Evolutionary conservation across 2,329 filamentous ascomycete genomes (phyloP), one percentile per base, ranked within the genome.

Genomic region (Cryphonectria carpinicola): DNA sequence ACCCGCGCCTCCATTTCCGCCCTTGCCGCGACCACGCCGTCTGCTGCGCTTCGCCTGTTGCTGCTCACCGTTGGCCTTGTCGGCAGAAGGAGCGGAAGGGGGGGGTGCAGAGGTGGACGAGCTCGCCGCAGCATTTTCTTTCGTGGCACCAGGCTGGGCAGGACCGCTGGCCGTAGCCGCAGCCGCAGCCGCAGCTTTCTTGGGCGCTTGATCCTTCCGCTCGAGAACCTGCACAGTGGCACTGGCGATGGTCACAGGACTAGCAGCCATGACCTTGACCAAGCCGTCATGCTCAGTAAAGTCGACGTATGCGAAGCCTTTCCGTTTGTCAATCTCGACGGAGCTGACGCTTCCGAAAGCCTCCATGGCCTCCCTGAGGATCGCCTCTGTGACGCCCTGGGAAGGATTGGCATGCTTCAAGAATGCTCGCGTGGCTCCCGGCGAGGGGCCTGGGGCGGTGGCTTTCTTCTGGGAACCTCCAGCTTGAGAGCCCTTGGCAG

Each of bases 291-390:
- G 86, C 32, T 94, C 90, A 13, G 88, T 87, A 82, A 98, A 98
- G 73, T 97, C 93, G 54, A 97, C 91, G 78, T 98, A 97, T 2
- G 94, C 95, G 76, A 97, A 97, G 0, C 94, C 94, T 80, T 98
- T 98, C 77, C 95, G 92, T 80, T 94, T 95, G 79, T 98, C 95
- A 68, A 98, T 95, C 76, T 98, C 95, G 25, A 97, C 93, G 74
- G 89, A 92, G 0, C 88, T 88, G 62, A 98, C 88, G 1, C 87
- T 80, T 1, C 95, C 95, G 75, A 94, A 97, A 0, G 83, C 81
- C 61, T 90, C 86, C 78, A 98, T 89, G 0, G 92, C 90, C 74
- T 92, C 87, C 76, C 92, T 90, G 1, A 98, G 88, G 0, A 94
- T 82, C 0, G 91, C 83, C 77, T 98, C 95, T 0, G 94, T 98